Base-by-base conservation (phyloP, 2,329 filamentous ascomycete genomes). In the Colletotrichum gloeosporioides region DNA sequence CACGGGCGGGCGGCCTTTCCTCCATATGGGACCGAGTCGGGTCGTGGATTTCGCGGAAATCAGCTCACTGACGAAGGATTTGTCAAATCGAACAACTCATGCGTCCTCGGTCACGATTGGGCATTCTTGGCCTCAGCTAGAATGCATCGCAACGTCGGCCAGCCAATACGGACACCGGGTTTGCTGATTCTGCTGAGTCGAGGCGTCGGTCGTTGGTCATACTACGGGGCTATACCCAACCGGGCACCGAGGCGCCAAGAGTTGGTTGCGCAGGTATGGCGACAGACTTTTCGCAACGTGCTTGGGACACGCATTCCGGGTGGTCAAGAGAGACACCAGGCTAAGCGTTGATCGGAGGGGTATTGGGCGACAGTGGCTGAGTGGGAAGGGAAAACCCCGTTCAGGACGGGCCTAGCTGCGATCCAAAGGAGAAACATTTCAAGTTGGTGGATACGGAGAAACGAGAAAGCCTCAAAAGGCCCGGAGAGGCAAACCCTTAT, bases 221-320 rank as follows among this genome's bases (percentile, higher is more conserved):
- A n/a, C 44, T 44, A 66, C 36, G 62, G 73, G 73, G 55, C 70
- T 76, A 61, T 76, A 64, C 73, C 70, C 25, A 27, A 69, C 61
- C 22, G 31, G 70, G 64, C 31, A 73, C 73, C 73, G 73, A 76
- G 29, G 73, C 49, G 73, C 73, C 73, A 76, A 76, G 73, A 76
- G 57, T 29, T 32, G 64, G 27, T 49, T 64, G 64, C 16, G 12
- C 49, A 71, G 49, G 12, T 34, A 62, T 65, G 22, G 73, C 69
- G 66, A 63, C 70, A 69, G 44, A 76, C 57, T 73, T 68, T 73
- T 67, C 31, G 12, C 73, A 76, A 76, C 73, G 73, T 76, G 73
- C 70, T 53, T 27, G 22, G 36, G 59, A 73, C 73, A 29, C 64
- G 64, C 73, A 73, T 64, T 73, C 73, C 73, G 70, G 73, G 32